Evolutionary conservation across 345 rosid species (phyloP), one percentile per base, ranked within the genome.

Genomic region (Acer yangbiense): DNA sequence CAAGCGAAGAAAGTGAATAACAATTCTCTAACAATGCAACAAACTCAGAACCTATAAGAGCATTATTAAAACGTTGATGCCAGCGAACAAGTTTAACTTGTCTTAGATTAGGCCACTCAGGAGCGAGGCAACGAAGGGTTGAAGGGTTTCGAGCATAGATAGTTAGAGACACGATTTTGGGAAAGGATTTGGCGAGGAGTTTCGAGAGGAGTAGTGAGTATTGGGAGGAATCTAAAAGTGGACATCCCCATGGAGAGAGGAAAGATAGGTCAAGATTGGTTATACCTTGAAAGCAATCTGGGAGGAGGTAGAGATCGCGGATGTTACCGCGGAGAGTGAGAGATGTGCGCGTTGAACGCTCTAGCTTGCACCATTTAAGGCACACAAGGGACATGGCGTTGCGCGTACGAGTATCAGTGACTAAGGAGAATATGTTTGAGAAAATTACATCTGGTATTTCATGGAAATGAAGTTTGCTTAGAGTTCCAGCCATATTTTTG

Each of bases 241-340:
- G 74, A 79, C 85, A 84, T 32, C 99, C 99, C 97, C 97, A 96
- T 0, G 93, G 98, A 2, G 98, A 96, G 68, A 96, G 88, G 35
- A 88, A 80, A 11, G 98, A 96, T 81, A 93, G 94, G 81, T 96
- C 95, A 27, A 96, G 92, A 46, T 76, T 72, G 11, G 91, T 84
- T 11, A 96, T 85, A 6, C 89, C 82, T 63, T 90, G 82, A 90
- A 96, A 96, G 52, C 92, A 86, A 27, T 39, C 71, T 0, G 98
- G 98, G 65, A 90, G 69, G 44, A 66, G 77, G 82, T 63, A 68
- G 74, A 94, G 91, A 74, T 96, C 90, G 20, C 90, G 89, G 17
- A 89, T 87, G 83, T 90, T 94, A 72, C 98, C 98, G 1, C 98
- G 98, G 92, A 97, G 92, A 55, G 92, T 69, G 82, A 97, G 94